These are phyloP conservation scores for Sarcodon sp. DNA, from an alignment of 768 basidiomycete genomes.

Conservation along the genomic window DNA sequence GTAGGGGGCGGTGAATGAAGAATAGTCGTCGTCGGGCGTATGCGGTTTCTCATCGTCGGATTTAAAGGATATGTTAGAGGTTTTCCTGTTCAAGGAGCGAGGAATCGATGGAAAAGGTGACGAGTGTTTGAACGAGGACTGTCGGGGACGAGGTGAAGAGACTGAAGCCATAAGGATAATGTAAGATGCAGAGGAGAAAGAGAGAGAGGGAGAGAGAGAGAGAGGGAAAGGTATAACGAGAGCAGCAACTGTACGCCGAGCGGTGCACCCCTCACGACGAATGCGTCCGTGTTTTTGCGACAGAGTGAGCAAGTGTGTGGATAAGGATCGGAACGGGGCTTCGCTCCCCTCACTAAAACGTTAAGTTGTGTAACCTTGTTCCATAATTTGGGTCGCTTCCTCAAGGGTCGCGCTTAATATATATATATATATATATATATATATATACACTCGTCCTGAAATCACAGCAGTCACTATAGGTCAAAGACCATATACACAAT, in stretches of 20 bases:
- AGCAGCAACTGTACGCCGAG: background rate
- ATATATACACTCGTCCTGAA: no score
- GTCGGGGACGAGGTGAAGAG: slow-evolving; percentile 23
- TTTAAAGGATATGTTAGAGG: slow-evolving; percentile 37
- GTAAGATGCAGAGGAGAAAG: slow-evolving; percentile 4
- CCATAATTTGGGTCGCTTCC: no score
- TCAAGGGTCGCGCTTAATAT: no score
- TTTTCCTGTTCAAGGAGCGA: slow-evolving; percentile 23
- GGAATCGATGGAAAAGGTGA: background rate
- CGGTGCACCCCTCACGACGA: no score
- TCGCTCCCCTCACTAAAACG: no score
- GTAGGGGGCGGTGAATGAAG: background rate
- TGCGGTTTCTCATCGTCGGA: slow-evolving; percentile 18
- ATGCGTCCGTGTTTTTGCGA: no score
- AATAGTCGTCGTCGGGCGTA: background rate
- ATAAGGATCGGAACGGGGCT: no score
- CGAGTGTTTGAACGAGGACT: background rate
- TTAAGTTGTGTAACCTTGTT: no score
- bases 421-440: no score
- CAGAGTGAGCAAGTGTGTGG: no score
- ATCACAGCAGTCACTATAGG: no score
- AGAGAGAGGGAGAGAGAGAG: background rate
- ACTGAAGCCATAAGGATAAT: slow-evolving; percentile 10
- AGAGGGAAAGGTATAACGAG: background rate
- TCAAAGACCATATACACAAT: no score